phyloP scores from a whole-genome alignment of 1,284 basidiomycete genomes.

The Fomitiporia mediterranea region DNA sequence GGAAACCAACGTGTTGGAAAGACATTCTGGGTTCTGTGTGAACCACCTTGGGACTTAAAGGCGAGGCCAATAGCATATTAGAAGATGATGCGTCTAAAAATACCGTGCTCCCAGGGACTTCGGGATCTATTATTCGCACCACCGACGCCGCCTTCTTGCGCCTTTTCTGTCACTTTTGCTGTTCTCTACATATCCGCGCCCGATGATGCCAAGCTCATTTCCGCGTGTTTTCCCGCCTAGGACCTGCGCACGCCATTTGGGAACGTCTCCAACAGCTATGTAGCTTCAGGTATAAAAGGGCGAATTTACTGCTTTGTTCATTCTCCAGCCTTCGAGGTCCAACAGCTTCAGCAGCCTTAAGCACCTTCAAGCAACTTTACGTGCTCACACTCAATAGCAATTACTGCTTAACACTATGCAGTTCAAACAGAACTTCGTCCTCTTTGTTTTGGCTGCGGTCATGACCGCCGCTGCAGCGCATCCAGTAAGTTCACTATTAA shows the following conservation, averaged over 20 bases:
- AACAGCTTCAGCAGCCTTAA: neutral
- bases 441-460: conserved; percentile 20
- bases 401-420: conserved; percentile 9
- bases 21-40: conserved; percentile 9
- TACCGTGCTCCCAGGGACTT: neutral
- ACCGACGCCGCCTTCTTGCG: conserved; percentile 1
- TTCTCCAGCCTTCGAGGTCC: conserved; percentile 8
- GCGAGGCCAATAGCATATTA: neutral
- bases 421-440: conserved; percentile 20
- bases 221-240: conserved; percentile 3
- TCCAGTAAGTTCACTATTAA: conserved; percentile 12
- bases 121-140: neutral
- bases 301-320: neutral
- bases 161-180: neutral
- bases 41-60: neutral
- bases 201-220: conserved; percentile 17
- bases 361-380: neutral
- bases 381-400: neutral
- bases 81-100: neutral
- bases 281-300: conserved; percentile 7
- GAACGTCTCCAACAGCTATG: neutral
- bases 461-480: conserved; percentile 14
- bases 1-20: conserved; percentile 15
- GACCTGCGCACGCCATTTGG: neutral
- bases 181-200: neutral